Evolutionary conservation across 208 protist genomes (phyloP), one percentile per base, ranked within the genome.

Genomic region (Lotmaria passim): DNA sequence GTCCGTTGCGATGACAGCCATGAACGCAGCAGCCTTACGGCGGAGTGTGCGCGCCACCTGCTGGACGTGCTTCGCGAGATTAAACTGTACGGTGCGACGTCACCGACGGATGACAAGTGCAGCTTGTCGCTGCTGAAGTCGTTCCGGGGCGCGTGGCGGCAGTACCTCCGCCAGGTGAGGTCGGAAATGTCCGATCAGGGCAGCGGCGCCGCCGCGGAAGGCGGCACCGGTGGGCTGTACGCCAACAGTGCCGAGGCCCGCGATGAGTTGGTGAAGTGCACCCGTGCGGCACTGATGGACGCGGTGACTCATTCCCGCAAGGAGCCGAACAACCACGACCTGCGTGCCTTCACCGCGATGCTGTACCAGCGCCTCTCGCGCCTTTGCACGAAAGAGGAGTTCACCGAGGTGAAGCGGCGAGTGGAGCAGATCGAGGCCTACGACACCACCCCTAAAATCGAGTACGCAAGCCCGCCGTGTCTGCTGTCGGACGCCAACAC

Each of bases 401-500:
- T 90, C 6, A 50, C 65, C 11, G 80, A 83, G 19, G 71, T 90
- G 11, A 55, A 82, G 46, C 69, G 47, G 17, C 66, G 78, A 34
- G 58, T 85, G 51, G 63, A 71, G 57, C 70, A 66, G 11, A 65
- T 80, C 31, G 80, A 82, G 55, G 58, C 58, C 14, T 10, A 14
- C 39, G 58, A 55, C 51, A 50, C 50, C 41, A 75, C 70, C 4
- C 72, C 66, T 0, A 76, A 55, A 26, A 79, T 71, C 14, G 75
- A 76, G 58, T 71, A 86, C 48, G 65, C 79, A 3, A 69, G 61
- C 15, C 76, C 86, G 61, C 83, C 78, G 1, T 53, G 77, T 30
- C 53, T 88, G 34, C 67, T 76, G n/a, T 88, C 82, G 8, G 87
- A 93, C 41, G 70, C 51, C 3, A 85, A 93, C 69, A 93, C 87